Conservation (phyloP, 345 rosid genomes). For the Pseudoturritis turrita region DNA sequence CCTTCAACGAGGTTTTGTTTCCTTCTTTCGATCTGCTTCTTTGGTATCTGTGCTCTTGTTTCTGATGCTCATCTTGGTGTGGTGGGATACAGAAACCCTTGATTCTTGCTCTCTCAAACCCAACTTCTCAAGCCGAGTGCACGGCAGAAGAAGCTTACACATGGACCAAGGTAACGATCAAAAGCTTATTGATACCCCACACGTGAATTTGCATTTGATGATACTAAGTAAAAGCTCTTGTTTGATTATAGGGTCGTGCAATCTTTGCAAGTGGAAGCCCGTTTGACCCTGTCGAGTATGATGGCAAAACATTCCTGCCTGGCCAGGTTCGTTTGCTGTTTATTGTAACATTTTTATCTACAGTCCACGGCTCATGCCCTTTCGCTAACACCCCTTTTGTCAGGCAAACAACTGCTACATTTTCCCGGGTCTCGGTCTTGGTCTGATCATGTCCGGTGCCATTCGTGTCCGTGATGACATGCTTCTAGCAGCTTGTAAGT, state of each 20-base stretch:
- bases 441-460: slow-evolving; percentile 83
- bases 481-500: slow-evolving; percentile 99
- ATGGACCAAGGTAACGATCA: slow-evolving; percentile 67
- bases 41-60: background rate
- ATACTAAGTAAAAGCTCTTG: background rate
- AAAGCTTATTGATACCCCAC: background rate
- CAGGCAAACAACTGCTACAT: slow-evolving; percentile 97
- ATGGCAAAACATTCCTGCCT: slow-evolving; percentile 61
- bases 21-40: background rate
- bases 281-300: slow-evolving; percentile 68
- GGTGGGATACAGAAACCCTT: slow-evolving; percentile 67
- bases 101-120: slow-evolving; percentile 91
- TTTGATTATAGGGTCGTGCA: slow-evolving; percentile 69
- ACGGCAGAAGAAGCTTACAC: slow-evolving; percentile 94
- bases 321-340: slow-evolving; percentile 62
- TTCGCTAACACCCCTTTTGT: background rate
- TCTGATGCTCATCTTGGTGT: slow-evolving; percentile 10
- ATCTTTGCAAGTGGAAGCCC: slow-evolving; percentile 99
- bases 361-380: background rate
- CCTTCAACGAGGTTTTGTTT: slow-evolving; percentile 57
- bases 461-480: slow-evolving; percentile 89
- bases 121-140: slow-evolving; percentile 95
- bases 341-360: background rate
- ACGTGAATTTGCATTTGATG: background rate
- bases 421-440: slow-evolving; percentile 94